These are phyloP conservation scores for Exidia glandulosa DNA, from an alignment of 768 basidiomycete species.

Conservation along the genomic window DNA sequence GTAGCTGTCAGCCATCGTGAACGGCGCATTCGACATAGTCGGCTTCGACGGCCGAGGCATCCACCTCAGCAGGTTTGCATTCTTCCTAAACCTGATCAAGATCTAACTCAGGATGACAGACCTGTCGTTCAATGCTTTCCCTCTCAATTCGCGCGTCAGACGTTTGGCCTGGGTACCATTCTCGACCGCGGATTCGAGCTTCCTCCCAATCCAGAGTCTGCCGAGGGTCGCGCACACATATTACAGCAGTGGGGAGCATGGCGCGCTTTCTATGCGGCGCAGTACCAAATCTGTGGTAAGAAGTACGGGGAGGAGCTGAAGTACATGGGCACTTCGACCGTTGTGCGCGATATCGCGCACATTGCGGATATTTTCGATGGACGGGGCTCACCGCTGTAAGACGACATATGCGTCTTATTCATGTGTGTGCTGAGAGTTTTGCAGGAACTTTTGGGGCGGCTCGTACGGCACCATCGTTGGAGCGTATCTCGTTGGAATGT, in stretches of 20 bases:
- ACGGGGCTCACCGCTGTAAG: not conserved
- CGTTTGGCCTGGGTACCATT: not conserved
- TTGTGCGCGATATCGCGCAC: not conserved
- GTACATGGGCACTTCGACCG: not conserved
- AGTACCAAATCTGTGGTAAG: not conserved
- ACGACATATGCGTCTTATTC: not conserved
- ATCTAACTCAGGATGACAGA: too few relatives aligned
- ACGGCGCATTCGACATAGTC: not conserved
- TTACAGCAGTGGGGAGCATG: not conserved
- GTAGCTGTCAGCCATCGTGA: not conserved
- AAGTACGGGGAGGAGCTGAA: not conserved
- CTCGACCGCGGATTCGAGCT: not conserved
- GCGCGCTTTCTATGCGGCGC: not conserved
- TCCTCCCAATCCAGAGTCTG: not conserved
- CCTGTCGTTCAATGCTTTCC: not conserved
- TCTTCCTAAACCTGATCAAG: not conserved
- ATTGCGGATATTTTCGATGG: not conserved
- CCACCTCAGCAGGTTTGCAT: not conserved
- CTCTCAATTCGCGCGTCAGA: not conserved
- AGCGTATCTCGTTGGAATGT: not conserved
- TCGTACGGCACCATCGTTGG: not conserved
- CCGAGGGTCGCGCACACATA: not conserved
- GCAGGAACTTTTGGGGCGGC: not conserved
- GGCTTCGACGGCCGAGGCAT: not conserved
- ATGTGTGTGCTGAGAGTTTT: not conserved